These are phyloP conservation scores for Sphagnurus paluster DNA, from an alignment of 1,284 basidiomycete genomes.

Conservation along the genomic window DNA sequence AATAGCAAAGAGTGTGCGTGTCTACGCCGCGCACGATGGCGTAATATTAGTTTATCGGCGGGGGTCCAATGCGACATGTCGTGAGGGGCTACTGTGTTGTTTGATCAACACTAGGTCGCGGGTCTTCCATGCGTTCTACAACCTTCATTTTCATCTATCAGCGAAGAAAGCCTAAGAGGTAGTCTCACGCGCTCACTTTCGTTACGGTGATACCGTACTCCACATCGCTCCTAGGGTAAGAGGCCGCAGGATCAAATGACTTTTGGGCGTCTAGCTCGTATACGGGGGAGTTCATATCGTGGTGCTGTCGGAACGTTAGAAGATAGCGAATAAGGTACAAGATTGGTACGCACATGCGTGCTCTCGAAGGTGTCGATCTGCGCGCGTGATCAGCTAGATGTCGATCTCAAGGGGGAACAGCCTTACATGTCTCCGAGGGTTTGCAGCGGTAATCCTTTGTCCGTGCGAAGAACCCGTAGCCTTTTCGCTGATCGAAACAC, in stretches of 20 bases:
- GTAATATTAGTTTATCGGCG: too few relatives aligned
- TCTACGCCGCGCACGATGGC: too few relatives aligned
- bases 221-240: constrained; percentile 20
- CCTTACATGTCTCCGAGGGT: constrained; percentile 24
- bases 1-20: too few relatives aligned
- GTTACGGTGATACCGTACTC: constrained; percentile 39
- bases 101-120: constrained; percentile 11
- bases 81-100: constrained; percentile 16
- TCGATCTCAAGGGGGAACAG: neutral
- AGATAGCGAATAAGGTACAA: neutral
- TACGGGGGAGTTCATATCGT: constrained; percentile 22
- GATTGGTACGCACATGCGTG: constrained; percentile 7
- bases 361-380: constrained; percentile 12
- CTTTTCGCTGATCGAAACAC: constrained; percentile 30
- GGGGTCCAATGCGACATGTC: neutral
- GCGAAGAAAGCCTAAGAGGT: too few relatives aligned
- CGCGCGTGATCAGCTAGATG: neutral
- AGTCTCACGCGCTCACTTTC: constrained; percentile 27
- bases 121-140: constrained; percentile 29
- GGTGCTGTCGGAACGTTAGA: neutral
- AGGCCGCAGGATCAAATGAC: constrained; percentile 19
- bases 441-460: constrained; percentile 23
- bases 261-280: constrained; percentile 32
- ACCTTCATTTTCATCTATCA: constrained; percentile 19
- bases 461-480: constrained; percentile 23